Percentiles rank a stretch among this genome's conserved stretches.
These are phyloP conservation scores for Cutaneotrichosporon cavernicola DNA, from an alignment of 1,284 basidiomycete species.

Conservation along the genomic window DNA sequence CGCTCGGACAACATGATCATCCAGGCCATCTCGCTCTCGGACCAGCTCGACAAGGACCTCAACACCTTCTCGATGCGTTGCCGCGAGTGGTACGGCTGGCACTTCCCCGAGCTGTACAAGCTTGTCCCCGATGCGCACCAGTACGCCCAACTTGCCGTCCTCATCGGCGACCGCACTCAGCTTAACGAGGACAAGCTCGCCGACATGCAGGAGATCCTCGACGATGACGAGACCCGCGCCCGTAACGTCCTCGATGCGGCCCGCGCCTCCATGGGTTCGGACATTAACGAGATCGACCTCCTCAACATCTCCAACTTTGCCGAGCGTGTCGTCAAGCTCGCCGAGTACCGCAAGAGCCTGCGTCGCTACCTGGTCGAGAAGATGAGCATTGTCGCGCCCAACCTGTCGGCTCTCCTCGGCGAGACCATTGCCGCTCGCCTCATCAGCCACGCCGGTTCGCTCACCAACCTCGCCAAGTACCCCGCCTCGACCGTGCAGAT, in stretches of 20 bases:
- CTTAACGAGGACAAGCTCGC: constrained; percentile 66
- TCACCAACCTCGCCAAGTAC: constrained; percentile 97
- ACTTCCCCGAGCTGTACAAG: constrained; percentile 96
- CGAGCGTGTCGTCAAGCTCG: constrained; percentile 82
- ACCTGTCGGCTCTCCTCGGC: constrained; percentile 88
- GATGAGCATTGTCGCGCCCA: constrained; percentile 97
- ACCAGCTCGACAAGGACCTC: constrained; percentile 99
- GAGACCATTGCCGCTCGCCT: constrained; percentile 93
- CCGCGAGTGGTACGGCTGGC: constrained; percentile 99
- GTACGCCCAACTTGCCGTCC: constrained; percentile 82
- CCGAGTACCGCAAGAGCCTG: constrained; percentile 91
- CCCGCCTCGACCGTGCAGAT: constrained; percentile 98
- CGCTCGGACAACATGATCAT: constrained; percentile 99
- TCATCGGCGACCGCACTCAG: constrained; percentile 81
- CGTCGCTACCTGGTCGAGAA: constrained; percentile 90
- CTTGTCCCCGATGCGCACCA: constrained; percentile 93
- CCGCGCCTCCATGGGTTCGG: constrained; percentile 91
- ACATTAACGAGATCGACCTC: constrained; percentile 90
- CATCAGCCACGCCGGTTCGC: constrained; percentile 95
- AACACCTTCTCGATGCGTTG: constrained; percentile 99
- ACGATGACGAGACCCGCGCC: constrained; percentile 81
- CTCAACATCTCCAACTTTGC: constrained; percentile 95
- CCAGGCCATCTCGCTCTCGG: constrained; percentile 95
- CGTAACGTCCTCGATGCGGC: constrained; percentile 94
- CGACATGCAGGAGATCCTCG: constrained; percentile 77